Evolutionary conservation across 2,329 filamentous ascomycete genomes (phyloP), one percentile per base, ranked within the genome.

Genomic region (Sporothrix phasma): DNA sequence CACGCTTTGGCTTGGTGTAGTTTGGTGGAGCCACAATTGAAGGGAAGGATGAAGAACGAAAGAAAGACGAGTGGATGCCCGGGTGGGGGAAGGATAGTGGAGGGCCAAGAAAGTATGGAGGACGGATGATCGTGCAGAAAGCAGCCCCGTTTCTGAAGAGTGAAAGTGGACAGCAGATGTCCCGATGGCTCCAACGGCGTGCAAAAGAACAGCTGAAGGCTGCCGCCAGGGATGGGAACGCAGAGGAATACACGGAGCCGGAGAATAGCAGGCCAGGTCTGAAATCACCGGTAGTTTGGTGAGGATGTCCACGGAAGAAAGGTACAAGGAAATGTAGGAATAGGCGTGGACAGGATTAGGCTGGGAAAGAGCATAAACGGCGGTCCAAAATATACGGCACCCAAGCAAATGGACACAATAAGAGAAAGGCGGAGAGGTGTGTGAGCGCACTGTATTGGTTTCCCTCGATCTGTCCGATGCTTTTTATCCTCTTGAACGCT

Each of bases 151-250:
- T 62, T 39, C 53, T 61, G 53, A 31, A 56, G 39, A 34, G 54
- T 8, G 26, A 58, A 39, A 41, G 45, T 34, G 53, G 53, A 22
- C 31, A 60, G 31, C 7, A 56, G 29, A 46, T 15, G 47, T 17
- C 22, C 17, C 17, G 37, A 31, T 45, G 39, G 56, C 15, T 10
- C 41, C 26, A 29, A 46, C 22, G 59, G 58, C 26, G 61, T 63
- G 64, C 51, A 63, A 41, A n/a, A 37, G n/a, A 2, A 29, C 46
- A 65, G 65, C 65, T 67, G 65, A 67, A 67, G 56, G 56, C 24
- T 39, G 65, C 63, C 45, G 37, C 47, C n/a, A 65, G 64, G 60
- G 63, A 65, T 61, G 65, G 65, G 17, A 37, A 8, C 5, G 22
- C 13, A 43, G 46, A 31, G 26, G 34, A 34, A 22, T 17, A 53